Base-by-base conservation (phyloP, 768 basidiomycete genomes). In the Termitomyces sp. region DNA sequence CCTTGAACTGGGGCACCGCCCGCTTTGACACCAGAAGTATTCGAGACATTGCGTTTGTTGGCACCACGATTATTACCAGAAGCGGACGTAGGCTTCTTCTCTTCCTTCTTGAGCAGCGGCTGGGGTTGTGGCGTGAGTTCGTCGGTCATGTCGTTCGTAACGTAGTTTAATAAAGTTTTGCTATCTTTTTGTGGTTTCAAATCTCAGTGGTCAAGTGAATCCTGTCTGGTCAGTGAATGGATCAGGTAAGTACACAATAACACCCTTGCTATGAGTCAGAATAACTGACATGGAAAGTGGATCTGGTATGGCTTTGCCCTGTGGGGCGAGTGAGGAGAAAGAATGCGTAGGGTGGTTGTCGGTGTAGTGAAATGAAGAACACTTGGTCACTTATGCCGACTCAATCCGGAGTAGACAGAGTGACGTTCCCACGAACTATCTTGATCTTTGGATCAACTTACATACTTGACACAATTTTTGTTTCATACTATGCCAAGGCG, bases 61-160 rank as follows among this genome's bases (percentile, higher is more conserved):
- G 59, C 56, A 62, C 76, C 79, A 58, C 86, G 83, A 69, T 75
- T 76, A 66, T 74, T 75, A 58, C 74, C 79, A 65, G 77, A 69
- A 63, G 76, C 58, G 58, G 78, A 65, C 56, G 77, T 64, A 58
- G 79, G 73, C 76, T 84, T 90, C 80, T 81, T 90, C 71, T 89
- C 88, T 68, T 91, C 89, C 77, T 81, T 88, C 80, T 80, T 88
- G 60, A 75, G 69, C 56, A 75, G 73, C 68, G 75, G 73, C 68
- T 80, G 80, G 62, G 77, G 71, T 73, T 81, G 84, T 68, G 81
- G 77, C 72, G 78, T 79, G 69, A 79, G 76, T 79, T 90, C 85
- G 80, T 92, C 90, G 72, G 87, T 89, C 90, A 92, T 92, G 74
- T 86, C 83, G 87, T 83, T 89, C 87, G 86, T 92, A 80, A 84